Evolutionary conservation across 2,329 filamentous ascomycete genomes (phyloP).

Genomic region (Penicillium polonicum): DNA sequence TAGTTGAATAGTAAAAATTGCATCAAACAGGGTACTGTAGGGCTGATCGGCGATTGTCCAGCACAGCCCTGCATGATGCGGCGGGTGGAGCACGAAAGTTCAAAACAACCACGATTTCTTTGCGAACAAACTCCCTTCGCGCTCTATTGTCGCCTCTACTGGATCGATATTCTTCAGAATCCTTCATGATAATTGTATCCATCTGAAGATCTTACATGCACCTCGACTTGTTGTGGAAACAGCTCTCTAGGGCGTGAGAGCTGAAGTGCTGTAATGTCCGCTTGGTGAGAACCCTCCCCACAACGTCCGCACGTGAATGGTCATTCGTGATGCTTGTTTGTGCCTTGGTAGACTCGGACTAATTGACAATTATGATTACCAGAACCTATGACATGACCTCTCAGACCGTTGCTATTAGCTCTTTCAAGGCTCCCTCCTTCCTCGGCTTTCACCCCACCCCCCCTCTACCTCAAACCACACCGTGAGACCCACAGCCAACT

Average conservation of each 20-base stretch:
- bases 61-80: slow-evolving; percentile 37
- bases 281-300: slow-evolving; percentile 24
- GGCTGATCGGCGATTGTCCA: slow-evolving; percentile 36
- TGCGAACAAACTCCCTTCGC: slow-evolving; percentile 10
- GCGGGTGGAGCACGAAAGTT: slow-evolving; percentile 39
- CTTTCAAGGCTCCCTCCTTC: slow-evolving; percentile 29
- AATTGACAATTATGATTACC: slow-evolving; percentile 14
- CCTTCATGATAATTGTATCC: neutral
- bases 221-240: slow-evolving; percentile 4
- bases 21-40: slow-evolving; percentile 21
- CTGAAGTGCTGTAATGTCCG: slow-evolving; percentile 30
- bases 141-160: neutral
- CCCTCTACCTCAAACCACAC: slow-evolving; percentile 26
- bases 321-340: slow-evolving; percentile 10
- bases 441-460: slow-evolving; percentile 20
- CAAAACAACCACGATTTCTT: slow-evolving; percentile 32
- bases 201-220: slow-evolving; percentile 9
- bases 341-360: slow-evolving; percentile 6
- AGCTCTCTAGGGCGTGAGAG: slow-evolving; percentile 24
- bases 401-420: slow-evolving; percentile 32
- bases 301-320: slow-evolving; percentile 17
- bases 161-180: neutral
- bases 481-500: slow-evolving; percentile 20
- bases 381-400: slow-evolving; percentile 35
- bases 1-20: neutral